Evolutionary conservation across 1,284 basidiomycete genomes (phyloP), one percentile per base, ranked within the genome.

Genomic region (Takashimella tepidaria): DNA sequence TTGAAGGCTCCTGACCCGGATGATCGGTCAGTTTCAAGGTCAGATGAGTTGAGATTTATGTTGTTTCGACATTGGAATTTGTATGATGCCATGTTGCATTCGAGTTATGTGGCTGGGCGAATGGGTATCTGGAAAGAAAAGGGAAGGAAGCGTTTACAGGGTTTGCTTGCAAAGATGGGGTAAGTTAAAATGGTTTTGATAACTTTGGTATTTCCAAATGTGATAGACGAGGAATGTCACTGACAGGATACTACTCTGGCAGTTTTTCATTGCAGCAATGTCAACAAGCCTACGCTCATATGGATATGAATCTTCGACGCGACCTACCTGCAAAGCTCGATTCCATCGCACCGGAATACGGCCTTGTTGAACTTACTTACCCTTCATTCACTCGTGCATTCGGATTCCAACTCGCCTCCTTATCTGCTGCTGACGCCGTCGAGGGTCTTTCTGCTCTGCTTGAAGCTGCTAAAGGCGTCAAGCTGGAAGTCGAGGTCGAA

Each of bases 141-240:
- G 50, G 96, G 96, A 3, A 80, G 88, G 55, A 92, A 91, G 70
- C 83, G 86, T 58, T 76, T 99, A 49, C 90, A 88, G 1, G 93
- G 93, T 1, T 78, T 99, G 55, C 79, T 99, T 27, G 96, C 96
- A 23, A 98, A 98, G 79, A 99, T 99, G 92, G 96, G 96, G 92
- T 95, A 72, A 59, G 83, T 43, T 20, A 13, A 41, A 13, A 22
- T 46, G 5, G 20, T 20, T 31, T n/a, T 49, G 25, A 45, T 37
- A 12, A 13, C 45, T 19, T 22, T 42, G 21, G 10, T 13, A 23
- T 44, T 12, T 26, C 20, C 45, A n/a, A n/a, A n/a, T n/a, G n/a
- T n/a, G n/a, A n/a, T n/a, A n/a, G n/a, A n/a, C n/a, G n/a, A n/a
- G n/a, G 40, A 27, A 22, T 11, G 25, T 31, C 44, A 44, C 22